phyloP scores from a whole-genome alignment of 768 basidiomycete species.

The Boletus pseudo-olivaceus region DNA sequence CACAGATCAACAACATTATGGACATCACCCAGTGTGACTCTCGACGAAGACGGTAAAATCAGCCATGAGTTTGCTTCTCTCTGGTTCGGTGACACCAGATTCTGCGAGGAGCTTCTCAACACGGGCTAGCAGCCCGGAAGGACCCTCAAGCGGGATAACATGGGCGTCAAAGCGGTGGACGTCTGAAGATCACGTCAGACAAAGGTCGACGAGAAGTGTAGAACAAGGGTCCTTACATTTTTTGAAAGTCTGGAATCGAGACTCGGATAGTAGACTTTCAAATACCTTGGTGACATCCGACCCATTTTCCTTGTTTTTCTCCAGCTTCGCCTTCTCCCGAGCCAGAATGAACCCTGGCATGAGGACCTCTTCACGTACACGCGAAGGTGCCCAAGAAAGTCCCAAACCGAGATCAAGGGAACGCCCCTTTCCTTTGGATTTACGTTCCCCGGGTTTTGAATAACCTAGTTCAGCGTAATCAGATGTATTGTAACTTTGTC shows the following conservation, averaged over 20 bases:
- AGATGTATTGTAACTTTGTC: constrained; percentile 24
- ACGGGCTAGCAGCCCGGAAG: constrained; percentile 61
- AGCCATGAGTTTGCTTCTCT: constrained; percentile 49
- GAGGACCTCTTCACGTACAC: constrained; percentile 63
- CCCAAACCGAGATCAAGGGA: constrained; percentile 70
- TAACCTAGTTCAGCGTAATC: constrained; percentile 18
- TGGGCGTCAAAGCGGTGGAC: constrained; percentile 74
- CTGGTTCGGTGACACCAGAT: constrained; percentile 47
- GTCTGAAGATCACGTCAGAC: constrained; percentile 39
- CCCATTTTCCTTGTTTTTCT: constrained; percentile 18
- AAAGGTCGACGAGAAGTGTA: constrained; percentile 4
- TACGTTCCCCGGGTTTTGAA: constrained; percentile 14
- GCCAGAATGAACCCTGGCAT: constrained; percentile 38
- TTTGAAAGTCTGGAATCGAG: constrained; percentile 46
- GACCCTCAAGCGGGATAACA: constrained; percentile 72
- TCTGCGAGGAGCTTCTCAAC: constrained; percentile 58
- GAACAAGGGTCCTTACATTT: constrained; percentile 49
- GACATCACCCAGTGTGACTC: constrained; percentile 23
- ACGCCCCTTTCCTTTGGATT: constrained; percentile 52
- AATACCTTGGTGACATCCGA: constrained; percentile 38
- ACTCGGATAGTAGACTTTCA: constrained; percentile 33
- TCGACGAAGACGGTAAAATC: constrained; percentile 58
- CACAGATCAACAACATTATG: neutral
- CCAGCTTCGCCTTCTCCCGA: constrained; percentile 29
- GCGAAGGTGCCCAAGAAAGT: constrained; percentile 69